phyloP scores from a whole-genome alignment of 768 basidiomycete genomes.

The Sporobolomyces roseus region DNA sequence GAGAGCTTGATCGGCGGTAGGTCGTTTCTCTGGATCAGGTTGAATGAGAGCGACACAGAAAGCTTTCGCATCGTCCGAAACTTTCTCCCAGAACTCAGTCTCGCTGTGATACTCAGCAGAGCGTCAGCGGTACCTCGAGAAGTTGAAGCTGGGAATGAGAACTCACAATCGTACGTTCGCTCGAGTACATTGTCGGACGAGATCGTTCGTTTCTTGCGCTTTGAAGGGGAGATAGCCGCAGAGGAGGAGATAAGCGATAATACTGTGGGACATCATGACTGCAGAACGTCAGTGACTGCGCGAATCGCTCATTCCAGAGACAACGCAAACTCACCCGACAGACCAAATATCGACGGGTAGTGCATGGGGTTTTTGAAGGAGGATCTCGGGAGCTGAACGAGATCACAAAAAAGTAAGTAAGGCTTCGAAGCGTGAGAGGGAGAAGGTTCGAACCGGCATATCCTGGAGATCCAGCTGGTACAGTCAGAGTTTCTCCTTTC shows the following conservation, averaged over 20 bases:
- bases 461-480: constrained; percentile 46
- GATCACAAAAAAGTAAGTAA: constrained; percentile 56
- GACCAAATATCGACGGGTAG: constrained; percentile 94
- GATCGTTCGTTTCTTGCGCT: constrained; percentile 67
- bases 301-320: too few relatives aligned
- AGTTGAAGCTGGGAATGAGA: too few relatives aligned
- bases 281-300: too few relatives aligned
- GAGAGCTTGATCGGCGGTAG: constrained; percentile 69
- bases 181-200: constrained; percentile 76
- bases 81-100: constrained; percentile 88
- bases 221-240: constrained; percentile 93
- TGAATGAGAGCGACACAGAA: constrained; percentile 72
- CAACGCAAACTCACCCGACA: constrained; percentile 76
- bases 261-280: constrained; percentile 52
- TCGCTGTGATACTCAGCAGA: too few relatives aligned
- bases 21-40: constrained; percentile 66
- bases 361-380: constrained; percentile 59
- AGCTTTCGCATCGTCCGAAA: constrained; percentile 73
- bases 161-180: constrained; percentile 70
- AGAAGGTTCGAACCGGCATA: constrained; percentile 36
- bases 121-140: background rate
- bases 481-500: constrained; percentile 45
- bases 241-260: constrained; percentile 84
- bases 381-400: constrained; percentile 72
- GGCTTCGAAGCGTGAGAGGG: too few relatives aligned